Percentiles rank a stretch among this genome's conserved stretches.
Conservation (phyloP, 2,329 filamentous ascomycete species). For the Fusarium annulatum region DNA sequence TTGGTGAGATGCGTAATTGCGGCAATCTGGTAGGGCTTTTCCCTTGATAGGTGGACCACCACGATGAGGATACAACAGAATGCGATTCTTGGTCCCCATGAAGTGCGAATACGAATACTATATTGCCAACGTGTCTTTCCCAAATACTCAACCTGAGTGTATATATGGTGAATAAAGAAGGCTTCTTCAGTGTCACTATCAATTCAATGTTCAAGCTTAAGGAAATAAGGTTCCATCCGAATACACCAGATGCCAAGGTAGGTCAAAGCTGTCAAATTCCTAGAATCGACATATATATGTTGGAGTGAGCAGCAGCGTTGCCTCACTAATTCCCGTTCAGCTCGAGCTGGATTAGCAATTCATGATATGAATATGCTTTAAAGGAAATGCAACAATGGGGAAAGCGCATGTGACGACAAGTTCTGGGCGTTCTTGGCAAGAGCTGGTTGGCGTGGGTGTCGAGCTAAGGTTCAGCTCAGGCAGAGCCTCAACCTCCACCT, state of each 20-base stretch:
- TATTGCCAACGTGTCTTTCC: neutral
- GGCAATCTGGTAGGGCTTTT: constrained; percentile 8
- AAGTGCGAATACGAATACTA: constrained; percentile 37
- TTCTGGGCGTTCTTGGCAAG: constrained; percentile 23
- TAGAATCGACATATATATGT: neutral
- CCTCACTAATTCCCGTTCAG: neutral
- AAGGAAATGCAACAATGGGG: neutral
- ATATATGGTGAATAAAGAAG: neutral
- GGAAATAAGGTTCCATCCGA: neutral
- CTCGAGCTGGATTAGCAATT: neutral
- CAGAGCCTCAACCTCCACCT: constrained; percentile 15
- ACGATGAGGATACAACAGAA: neutral
- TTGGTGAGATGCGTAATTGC: constrained; percentile 2
- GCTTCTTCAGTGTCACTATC: neutral
- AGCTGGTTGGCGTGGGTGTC: constrained; percentile 15
- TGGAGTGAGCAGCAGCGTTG: too few relatives aligned
- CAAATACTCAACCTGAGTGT: neutral
- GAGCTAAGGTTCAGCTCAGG: constrained; percentile 9
- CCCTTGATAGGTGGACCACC: neutral
- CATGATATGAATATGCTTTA: neutral
- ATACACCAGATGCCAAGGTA: neutral
- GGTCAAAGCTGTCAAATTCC: neutral
- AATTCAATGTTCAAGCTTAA: too few relatives aligned
- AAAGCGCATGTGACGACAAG: constrained; percentile 11
- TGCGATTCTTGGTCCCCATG: neutral